Base-by-base conservation (phyloP, 768 basidiomycete genomes). In the Clitopilus hobsonii region DNA sequence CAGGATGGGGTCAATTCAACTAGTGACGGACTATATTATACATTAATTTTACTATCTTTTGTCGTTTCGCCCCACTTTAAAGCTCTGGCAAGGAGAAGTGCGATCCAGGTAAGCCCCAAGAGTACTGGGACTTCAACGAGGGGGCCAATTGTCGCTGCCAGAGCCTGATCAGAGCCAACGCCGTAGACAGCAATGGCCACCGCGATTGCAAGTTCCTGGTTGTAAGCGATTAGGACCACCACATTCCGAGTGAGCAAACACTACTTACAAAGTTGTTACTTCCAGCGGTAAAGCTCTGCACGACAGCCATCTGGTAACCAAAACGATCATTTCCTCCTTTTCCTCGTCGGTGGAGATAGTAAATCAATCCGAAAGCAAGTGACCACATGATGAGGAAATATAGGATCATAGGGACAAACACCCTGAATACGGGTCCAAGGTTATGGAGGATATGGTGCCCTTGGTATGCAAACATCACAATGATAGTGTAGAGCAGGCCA, bases 331-430 rank as follows among this genome's bases (percentile, higher is more conserved):
- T 25, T 38, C 53, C 18, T 16, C 53, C 53, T 30, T 54, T 51
- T 53, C 75, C 70, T 36, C 67, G 64, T 38, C 75, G 63, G 10
- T 72, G 66, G 14, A 85, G 70, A 57, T 69, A 75, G 63, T 74
- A 85, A 16, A 88, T 69, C n/a, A 81, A 60, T 26, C 66, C 67
- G 59, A 91, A 90, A 0, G 84, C 79, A 0, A 74, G 69, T 2
- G 74, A 73, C 87, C 89, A 93, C 82, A 92, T 88, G 68, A 91
- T 67, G 41, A 79, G 54, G 65, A 93, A 93, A 71, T 94, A 94
- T 28, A 89, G 71, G 22, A 89, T 71, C 73, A 91, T 78, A 1
- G 92, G 91, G 5, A 92, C 89, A 62, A 89, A 84, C 1, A 89
- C 83, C 16, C 91, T 81, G 69, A 93, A 92, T 2, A 91, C 89